These are phyloP conservation scores for Cadophora gregata DNA, from an alignment of 2,329 filamentous ascomycete genomes.

Conservation along the genomic window DNA sequence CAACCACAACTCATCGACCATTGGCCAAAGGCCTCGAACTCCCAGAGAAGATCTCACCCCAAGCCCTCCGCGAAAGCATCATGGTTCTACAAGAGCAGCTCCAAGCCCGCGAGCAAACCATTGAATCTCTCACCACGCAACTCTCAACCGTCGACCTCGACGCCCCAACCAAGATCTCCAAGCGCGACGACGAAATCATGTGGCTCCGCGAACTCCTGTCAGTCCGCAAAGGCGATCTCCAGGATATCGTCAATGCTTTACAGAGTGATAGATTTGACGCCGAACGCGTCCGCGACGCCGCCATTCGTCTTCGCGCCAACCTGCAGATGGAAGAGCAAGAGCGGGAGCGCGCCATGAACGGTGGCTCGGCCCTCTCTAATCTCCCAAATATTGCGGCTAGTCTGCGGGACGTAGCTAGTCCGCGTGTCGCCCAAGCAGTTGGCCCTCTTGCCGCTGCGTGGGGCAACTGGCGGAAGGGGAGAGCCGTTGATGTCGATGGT, in stretches of 20 bases:
- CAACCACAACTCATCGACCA: slow-evolving; percentile 39
- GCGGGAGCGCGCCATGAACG: slow-evolving; percentile 81
- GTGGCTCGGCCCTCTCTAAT: slow-evolving; percentile 64
- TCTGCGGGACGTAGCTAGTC: slow-evolving; percentile 73
- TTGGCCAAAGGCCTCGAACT: slow-evolving; percentile 54
- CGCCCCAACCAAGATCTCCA: slow-evolving; percentile 80
- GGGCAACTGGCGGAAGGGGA: slow-evolving; percentile 83
- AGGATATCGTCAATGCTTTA: slow-evolving; percentile 86
- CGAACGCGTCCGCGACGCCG: slow-evolving; percentile 83
- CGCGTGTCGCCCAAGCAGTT: slow-evolving; percentile 83
- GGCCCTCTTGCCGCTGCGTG: slow-evolving; percentile 86
- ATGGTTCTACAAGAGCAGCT: slow-evolving; percentile 96
- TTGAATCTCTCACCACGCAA: slow-evolving; percentile 83
- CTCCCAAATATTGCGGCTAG: slow-evolving; percentile 80
- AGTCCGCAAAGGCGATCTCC: slow-evolving; percentile 87
- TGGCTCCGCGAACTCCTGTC: slow-evolving; percentile 95
- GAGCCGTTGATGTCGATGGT: slow-evolving; percentile 23
- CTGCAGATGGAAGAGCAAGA: slow-evolving; percentile 98
- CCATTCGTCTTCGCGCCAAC: slow-evolving; percentile 91
- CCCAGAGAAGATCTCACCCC: slow-evolving; percentile 89
- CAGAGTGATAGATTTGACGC: slow-evolving; percentile 77
- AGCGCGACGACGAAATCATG: slow-evolving; percentile 90
- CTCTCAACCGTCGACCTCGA: slow-evolving; percentile 75
- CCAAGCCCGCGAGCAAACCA: slow-evolving; percentile 88
- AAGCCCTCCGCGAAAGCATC: slow-evolving; percentile 94